Base-by-base conservation (phyloP, 2,329 filamentous ascomycete genomes). In the Colletotrichum navitas region DNA sequence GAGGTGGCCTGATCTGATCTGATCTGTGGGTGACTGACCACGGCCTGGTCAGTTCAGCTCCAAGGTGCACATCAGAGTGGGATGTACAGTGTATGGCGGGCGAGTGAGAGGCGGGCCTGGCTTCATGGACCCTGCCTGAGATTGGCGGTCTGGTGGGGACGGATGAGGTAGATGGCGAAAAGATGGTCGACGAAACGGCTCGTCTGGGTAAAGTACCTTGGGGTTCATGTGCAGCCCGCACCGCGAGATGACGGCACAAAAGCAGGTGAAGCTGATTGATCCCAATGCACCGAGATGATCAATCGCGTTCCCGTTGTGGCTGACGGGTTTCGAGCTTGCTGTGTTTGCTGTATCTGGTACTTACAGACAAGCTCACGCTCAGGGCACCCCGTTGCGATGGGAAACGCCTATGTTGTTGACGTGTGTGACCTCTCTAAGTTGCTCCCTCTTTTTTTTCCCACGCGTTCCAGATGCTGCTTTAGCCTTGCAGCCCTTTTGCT, bases 111-210 rank as follows among this genome's bases (percentile, higher is more conserved):
- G 41, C 24, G 41, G 36, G 59, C n/a, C 34, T 16, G 54, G 54
- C 3, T 41, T 41, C n/a, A 52, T 21, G 45, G 68, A 36, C 52
- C 69, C 65, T 69, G 45, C 59, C 8, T 26, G 51, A 24, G 60
- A 69, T 72, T 68, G 65, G 60, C 69, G 60, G 54, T 61, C 66
- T 69, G 65, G 69, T 69, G 69, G 69, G 34, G 65, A 32, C 54
- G 24, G 54, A 72, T 72, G 69, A 72, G 69, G 69, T 72, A 72
- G 56, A 72, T 72, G 69, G 69, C 69, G 29, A 72, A 72, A 72
- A 63, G 66, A 63, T 47, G 59, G 45, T 24, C 60, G n/a, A 41
- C 59, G 18, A 68, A 60, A 68, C 45, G 61, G 54, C 54, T 60
- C 52, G 36, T 39, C 61, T 45, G 39, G 49, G 49, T 21, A 43